Percentiles rank a stretch among this genome's conserved stretches.
phyloP scores from a whole-genome alignment of 768 basidiomycete species.

The Boletus bicolor region DNA sequence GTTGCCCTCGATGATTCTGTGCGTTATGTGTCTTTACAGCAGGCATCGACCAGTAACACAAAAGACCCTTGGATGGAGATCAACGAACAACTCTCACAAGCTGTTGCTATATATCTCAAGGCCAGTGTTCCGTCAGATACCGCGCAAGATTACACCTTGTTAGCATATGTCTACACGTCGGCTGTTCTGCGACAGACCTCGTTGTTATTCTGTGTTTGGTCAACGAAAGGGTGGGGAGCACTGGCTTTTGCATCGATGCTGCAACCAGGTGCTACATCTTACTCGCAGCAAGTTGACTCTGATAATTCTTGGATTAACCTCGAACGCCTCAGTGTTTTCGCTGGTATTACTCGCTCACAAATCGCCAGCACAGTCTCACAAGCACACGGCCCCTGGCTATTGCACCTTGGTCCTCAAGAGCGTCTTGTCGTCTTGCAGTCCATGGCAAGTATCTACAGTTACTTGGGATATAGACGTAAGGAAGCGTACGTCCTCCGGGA shows the following conservation, averaged over 20 bases:
- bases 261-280: conserved; percentile 56
- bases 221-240: conserved; percentile 85
- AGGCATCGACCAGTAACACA: conserved; percentile 46
- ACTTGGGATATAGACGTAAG: conserved; percentile 82
- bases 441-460: conserved; percentile 72
- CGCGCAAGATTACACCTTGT: conserved; percentile 57
- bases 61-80: conserved; percentile 78
- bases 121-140: conserved; percentile 47
- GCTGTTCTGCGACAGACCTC: conserved; percentile 69
- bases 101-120: conserved; percentile 56
- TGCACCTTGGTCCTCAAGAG: conserved; percentile 75
- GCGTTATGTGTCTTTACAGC: conserved; percentile 37
- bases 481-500: conserved; percentile 86
- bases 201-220: conserved; percentile 76
- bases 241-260: conserved; percentile 75
- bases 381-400: conserved; percentile 83
- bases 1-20: neutral
- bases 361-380: conserved; percentile 66
- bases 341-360: conserved; percentile 65
- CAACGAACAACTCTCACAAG: conserved; percentile 71
- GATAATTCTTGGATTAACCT: conserved; percentile 48
- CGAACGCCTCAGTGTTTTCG: conserved; percentile 64
- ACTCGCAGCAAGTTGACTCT: conserved; percentile 56
- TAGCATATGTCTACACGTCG: conserved; percentile 64
- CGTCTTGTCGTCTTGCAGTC: conserved; percentile 68